Evolutionary conservation across 2,329 filamentous ascomycete species (phyloP).

Genomic region (Cladophialophora yegresii): DNA sequence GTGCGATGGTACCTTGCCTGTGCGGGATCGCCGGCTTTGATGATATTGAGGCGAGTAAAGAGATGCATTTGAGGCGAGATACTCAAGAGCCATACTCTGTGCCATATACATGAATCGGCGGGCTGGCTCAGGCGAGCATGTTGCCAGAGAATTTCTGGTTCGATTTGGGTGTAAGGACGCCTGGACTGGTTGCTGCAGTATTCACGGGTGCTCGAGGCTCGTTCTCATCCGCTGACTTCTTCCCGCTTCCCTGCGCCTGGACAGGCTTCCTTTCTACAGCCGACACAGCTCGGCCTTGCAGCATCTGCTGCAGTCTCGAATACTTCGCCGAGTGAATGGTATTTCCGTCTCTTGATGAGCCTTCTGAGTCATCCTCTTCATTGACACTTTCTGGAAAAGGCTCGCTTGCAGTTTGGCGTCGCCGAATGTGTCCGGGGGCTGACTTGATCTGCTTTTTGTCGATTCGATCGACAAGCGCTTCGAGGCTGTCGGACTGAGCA

Average conservation of each 20-base stretch:
- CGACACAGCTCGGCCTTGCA: constrained; percentile 7
- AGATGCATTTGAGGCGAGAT: neutral
- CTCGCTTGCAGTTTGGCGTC: constrained; percentile 15
- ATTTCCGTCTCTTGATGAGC: constrained; percentile 6
- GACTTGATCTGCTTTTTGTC: neutral
- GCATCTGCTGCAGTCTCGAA: constrained; percentile 6
- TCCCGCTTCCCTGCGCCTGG: neutral
- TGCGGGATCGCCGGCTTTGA: neutral
- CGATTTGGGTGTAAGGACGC: constrained; percentile 10
- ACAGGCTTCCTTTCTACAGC: constrained; percentile 3
- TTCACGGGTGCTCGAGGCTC: constrained; percentile 5
- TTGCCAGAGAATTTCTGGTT: neutral
- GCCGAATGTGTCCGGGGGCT: neutral
- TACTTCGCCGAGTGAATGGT: constrained; percentile 9
- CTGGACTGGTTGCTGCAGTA: constrained; percentile 8
- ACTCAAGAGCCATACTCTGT: neutral
- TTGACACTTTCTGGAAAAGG: constrained; percentile 3
- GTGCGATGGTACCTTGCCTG: neutral
- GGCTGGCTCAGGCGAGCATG: neutral
- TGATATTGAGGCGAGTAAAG: neutral
- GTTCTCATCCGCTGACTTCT: neutral
- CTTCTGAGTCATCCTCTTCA: constrained; percentile 9
- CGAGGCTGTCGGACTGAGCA: neutral
- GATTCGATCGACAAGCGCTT: neutral
- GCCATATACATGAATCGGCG: neutral